Evolutionary conservation across 2,329 filamentous ascomycete genomes (phyloP).

Genomic region (Pyrenochaeta sp.): DNA sequence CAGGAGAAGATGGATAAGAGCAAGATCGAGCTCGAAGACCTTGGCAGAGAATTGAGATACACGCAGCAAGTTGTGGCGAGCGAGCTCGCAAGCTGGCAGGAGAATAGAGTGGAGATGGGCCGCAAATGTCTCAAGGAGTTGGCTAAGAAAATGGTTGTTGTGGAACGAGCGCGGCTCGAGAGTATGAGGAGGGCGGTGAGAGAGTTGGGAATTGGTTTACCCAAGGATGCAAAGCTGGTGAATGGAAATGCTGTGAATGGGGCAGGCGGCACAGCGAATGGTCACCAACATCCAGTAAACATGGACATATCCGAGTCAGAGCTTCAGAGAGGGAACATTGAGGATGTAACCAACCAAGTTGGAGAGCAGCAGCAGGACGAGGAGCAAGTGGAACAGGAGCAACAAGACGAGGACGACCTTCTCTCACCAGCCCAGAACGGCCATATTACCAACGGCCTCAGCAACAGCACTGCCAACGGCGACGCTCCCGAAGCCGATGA

Average conservation of each 20-base stretch:
- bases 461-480: too few species aligned
- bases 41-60: slow-evolving; percentile 85
- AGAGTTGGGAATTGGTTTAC: slow-evolving; percentile 50
- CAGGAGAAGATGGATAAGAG: slow-evolving; percentile 78
- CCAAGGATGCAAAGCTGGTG: too few species aligned
- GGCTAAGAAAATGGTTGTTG: slow-evolving; percentile 78
- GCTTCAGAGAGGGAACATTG: slow-evolving; percentile 11
- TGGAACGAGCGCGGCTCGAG: slow-evolving; percentile 79
- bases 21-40: slow-evolving; percentile 72
- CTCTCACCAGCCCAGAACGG: too few species aligned
- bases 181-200: slow-evolving; percentile 81
- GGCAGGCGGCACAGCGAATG: neutral
- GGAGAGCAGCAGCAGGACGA: slow-evolving; percentile 6
- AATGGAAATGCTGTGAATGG: neutral
- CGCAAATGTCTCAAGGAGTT: slow-evolving; percentile 77
- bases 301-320: slow-evolving; percentile 2
- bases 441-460: too few species aligned
- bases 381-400: slow-evolving; percentile 16
- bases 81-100: slow-evolving; percentile 93
- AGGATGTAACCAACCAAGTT: slow-evolving; percentile 20
- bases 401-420: too few species aligned
- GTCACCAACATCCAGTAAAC: neutral
- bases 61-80: slow-evolving; percentile 92
- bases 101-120: slow-evolving; percentile 81
- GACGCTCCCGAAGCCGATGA: too few species aligned